Evolutionary conservation across 805 yeast genomes (phyloP), one percentile per base, ranked within the genome.

Genomic region (Scheffersomyces coipomensis): DNA sequence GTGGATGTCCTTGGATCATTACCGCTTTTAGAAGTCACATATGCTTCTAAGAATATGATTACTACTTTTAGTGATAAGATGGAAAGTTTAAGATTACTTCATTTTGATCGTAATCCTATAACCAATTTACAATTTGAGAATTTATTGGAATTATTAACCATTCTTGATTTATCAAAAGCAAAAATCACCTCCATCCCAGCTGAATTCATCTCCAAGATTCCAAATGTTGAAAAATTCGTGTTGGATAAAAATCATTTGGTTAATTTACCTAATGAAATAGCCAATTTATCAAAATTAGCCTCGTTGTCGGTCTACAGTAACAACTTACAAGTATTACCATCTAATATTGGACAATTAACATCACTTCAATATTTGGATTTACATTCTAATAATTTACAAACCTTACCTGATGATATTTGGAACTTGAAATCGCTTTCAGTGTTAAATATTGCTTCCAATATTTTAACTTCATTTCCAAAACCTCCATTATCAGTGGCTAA

Each of bases 211-310:
- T 59, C 71, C 6, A 75, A 72, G 46, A 68, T 89, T 30, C 78
- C 85, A 0, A 76, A 78, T 43, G 66, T 89, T 37, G 95, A 86
- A 49, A 84, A 79, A 43, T 63, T 93, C 46, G 80, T 79, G 21
- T 62, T 93, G 45, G 93, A 88, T 60, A 80, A 83, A 50, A 93
- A 93, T 55, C 93, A 86, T 54, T 69, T 93, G 48, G 85, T 85
- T 7, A 72, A 79, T 12, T 62, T 93, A 16, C 97, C 98, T 0
- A 68, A 74, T 1, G 83, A 81, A 36, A 73, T 93, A 19, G 79
- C 83, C 1, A 55, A 62, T 3, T 71, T 91, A 49, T 62, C 66
- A 19, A 78, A 73, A 42, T 67, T 93, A 51, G 75, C 78, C 2
- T 78, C 78, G 43, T 66, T 93, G 27, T 86, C 96, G 3, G 71